Evolutionary conservation across 1,139 yeast genomes (phyloP), one percentile per base, ranked within the genome.

Genomic region (Taiozyma sp.): DNA sequence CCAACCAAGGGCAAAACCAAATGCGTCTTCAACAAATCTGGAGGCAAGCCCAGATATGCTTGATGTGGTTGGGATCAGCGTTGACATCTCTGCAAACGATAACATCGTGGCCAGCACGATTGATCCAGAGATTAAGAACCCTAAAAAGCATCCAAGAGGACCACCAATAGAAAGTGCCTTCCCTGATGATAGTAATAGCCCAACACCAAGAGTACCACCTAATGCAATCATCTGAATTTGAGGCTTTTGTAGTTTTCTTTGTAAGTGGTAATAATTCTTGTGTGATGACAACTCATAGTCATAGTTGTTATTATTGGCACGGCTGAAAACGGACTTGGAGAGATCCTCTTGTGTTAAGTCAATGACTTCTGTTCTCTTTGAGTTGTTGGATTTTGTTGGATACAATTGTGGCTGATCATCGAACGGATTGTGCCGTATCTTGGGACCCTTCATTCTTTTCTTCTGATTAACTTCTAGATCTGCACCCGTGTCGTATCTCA

Each of bases 121-220:
- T 1, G 80, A 62, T 0, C 95, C 95, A 41, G 89, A 79, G 12
- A 88, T 69, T 0, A 76, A 54, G 62, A 83, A 89, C 2, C 96
- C 96, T 4, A 90, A 62, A 10, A 88, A 66, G 2, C 91, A 80
- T 0, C 96, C 96, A 51, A 89, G 71, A 0, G 96, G 96, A 3
- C 97, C 97, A 3, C 92, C 86, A 22, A 83, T 81, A 29, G 85
- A 77, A 48, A 90, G 75, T 1, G 91, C 87, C 58, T 85, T 84
- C 1, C 96, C 96, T n/a, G 88, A 78, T 48, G 87, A 84, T 43
- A 87, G 70, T 57, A 87, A 77, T 19, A 88, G 68, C 0, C 96
- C 96, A n/a, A 88, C 92, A 1, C 96, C 96, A 6, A 88, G 70
- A 0, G 93, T 86, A 1, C 93, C 95, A 3, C 95, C 93, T 44